A percentile compares a stretch with the other conserved stretches of the same genome.
These are phyloP conservation scores for Rhodotorula graminis DNA, from an alignment of 768 basidiomycete species.

Conservation along the genomic window DNA sequence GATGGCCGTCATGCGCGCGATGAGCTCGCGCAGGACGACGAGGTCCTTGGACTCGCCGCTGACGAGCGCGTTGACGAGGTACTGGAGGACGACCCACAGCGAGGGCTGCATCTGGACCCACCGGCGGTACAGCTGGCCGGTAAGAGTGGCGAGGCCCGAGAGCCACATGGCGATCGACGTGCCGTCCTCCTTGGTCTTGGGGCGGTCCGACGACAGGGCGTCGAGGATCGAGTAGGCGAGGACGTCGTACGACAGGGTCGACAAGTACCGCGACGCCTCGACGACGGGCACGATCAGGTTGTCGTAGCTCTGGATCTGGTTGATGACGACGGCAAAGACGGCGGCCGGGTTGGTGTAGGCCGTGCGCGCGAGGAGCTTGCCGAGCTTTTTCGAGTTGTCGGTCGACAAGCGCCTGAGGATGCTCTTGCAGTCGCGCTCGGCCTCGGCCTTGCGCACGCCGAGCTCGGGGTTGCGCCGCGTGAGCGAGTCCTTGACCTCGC, in stretches of 20 bases:
- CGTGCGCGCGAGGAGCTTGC: conserved; percentile 82
- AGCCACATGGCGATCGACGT: conserved; percentile 87
- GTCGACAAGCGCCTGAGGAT: conserved; percentile 64
- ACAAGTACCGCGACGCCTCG: conserved; percentile 79
- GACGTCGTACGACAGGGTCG: conserved; percentile 90
- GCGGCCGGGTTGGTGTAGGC: conserved; percentile 91
- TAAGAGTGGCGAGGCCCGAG: conserved; percentile 87
- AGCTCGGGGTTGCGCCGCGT: conserved; percentile 76
- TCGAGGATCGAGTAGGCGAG: conserved; percentile 81
- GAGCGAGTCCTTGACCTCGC: conserved; percentile 77
- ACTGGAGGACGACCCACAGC: conserved; percentile 62
- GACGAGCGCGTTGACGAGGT: conserved; percentile 84
- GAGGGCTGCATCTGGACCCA: conserved; percentile 67
- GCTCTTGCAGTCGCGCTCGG: conserved; percentile 79
- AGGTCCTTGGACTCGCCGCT: conserved; percentile 79
- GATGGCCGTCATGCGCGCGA: conserved; percentile 92
- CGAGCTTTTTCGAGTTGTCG: conserved; percentile 69
- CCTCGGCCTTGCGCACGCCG: conserved; percentile 71
- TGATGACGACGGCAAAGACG: conserved; percentile 80
- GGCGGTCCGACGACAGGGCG: conserved; percentile 73
- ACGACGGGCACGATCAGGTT: conserved; percentile 86
- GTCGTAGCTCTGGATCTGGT: conserved; percentile 93
- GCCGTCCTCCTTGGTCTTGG: conserved; percentile 82
- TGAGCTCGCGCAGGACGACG: conserved; percentile 82
- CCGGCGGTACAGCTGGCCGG: conserved; percentile 80